Conservation (phyloP, 2,329 filamentous ascomycete species). For the Paraphaeosphaeria sporulosa region DNA sequence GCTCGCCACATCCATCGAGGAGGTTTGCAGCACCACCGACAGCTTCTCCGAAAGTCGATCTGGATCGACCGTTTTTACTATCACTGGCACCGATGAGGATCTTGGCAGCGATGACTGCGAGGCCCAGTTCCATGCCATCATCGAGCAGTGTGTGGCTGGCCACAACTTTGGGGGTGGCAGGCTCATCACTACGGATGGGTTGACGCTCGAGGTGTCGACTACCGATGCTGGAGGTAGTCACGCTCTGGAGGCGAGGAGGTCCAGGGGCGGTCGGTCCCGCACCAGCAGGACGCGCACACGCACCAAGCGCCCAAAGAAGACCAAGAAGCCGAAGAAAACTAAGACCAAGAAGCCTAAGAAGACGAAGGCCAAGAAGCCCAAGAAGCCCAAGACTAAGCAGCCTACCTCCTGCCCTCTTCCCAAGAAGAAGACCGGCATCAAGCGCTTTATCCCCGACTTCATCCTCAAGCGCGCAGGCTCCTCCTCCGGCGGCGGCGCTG, state of each 20-base stretch:
- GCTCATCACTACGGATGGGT: neutral
- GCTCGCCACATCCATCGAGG: neutral
- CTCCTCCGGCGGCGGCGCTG: neutral
- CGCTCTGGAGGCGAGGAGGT: neutral
- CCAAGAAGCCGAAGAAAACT: no score
- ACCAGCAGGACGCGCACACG: neutral
- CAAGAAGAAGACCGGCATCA: neutral
- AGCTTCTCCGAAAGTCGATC: neutral
- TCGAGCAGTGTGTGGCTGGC: slow-evolving; percentile 5
- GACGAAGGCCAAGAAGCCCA: neutral
- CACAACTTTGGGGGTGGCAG: slow-evolving; percentile 7
- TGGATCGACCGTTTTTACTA: slow-evolving; percentile 1
- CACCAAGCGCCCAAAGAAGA: neutral
- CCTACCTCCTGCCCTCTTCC: neutral
- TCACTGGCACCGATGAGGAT: neutral
- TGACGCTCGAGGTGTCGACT: slow-evolving; percentile 1
- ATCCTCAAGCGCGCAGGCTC: neutral
- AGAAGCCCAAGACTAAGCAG: slow-evolving; percentile 2
- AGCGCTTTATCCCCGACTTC: neutral
- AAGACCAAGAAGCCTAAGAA: no score
- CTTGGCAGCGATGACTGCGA: slow-evolving; percentile 2
- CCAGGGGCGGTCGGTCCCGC: neutral
- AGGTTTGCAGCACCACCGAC: neutral
- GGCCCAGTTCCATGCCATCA: slow-evolving; percentile 1
- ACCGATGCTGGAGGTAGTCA: neutral